A percentile compares a stretch with the other conserved stretches of the same genome.
phyloP scores from a whole-genome alignment of 768 basidiomycete genomes.

The Hypsizygus marmoreus region DNA sequence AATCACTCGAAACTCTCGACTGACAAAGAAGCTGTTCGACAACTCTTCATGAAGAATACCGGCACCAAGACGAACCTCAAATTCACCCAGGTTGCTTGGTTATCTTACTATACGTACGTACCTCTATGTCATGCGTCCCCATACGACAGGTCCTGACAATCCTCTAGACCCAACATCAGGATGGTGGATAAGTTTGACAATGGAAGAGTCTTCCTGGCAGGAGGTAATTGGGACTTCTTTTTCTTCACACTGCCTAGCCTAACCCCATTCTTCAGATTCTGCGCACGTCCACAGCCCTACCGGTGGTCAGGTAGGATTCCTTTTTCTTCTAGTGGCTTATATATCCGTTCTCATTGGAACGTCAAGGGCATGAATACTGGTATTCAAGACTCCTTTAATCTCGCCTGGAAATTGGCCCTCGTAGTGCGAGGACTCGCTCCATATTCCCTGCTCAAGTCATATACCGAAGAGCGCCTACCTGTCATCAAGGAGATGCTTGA shows the following conservation, averaged over 20 bases:
- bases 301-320: slow-evolving; percentile 43
- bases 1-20: slow-evolving; percentile 20
- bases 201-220: slow-evolving; percentile 49
- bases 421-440: slow-evolving; percentile 39
- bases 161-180: slow-evolving; percentile 50
- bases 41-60: slow-evolving; percentile 22
- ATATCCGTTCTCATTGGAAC: slow-evolving; percentile 12
- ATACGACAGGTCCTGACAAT: no score
- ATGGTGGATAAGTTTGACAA: slow-evolving; percentile 43
- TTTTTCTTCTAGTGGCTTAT: no score
- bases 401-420: slow-evolving; percentile 47
- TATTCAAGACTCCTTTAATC: slow-evolving; percentile 35
- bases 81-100: slow-evolving; percentile 28
- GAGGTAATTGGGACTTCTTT: slow-evolving; percentile 35
- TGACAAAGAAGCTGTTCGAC: slow-evolving; percentile 33
- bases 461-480: slow-evolving; percentile 45
- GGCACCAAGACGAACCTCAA: slow-evolving; percentile 23
- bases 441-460: slow-evolving; percentile 38
- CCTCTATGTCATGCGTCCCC: background rate
- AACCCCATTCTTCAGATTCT: slow-evolving; percentile 40
- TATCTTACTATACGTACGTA: slow-evolving; percentile 27
- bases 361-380: slow-evolving; percentile 20
- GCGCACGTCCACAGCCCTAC: slow-evolving; percentile 48
- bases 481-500: slow-evolving; percentile 48
- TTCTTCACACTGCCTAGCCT: background rate